phyloP scores from a whole-genome alignment of 345 rosid genomes.

The Reutealis trisperma region DNA sequence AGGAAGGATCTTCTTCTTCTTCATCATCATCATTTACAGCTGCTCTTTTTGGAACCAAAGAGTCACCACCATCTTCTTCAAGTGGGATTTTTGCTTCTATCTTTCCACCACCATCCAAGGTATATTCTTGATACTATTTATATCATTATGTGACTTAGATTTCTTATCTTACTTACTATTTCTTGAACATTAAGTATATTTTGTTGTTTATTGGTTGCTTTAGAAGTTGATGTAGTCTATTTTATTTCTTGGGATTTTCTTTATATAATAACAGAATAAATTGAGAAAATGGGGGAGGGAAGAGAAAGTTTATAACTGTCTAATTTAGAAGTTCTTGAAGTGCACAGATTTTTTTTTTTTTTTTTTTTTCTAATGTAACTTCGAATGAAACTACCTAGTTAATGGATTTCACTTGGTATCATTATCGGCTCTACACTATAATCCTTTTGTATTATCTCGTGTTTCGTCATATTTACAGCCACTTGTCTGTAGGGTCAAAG shows the following conservation, averaged over 20 bases:
- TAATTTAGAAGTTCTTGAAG: neutral
- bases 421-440: too few relatives aligned
- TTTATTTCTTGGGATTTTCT: neutral
- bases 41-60: constrained; percentile 70
- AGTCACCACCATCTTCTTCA: constrained; percentile 47
- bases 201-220: neutral
- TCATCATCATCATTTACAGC: constrained; percentile 55
- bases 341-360: neutral
- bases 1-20: constrained; percentile 39
- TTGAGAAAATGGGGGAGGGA: neutral
- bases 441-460: too few relatives aligned
- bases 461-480: too few relatives aligned
- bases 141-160: neutral
- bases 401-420: too few relatives aligned
- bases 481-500: too few relatives aligned
- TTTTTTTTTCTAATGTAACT: neutral
- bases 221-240: neutral
- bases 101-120: constrained; percentile 60
- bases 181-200: neutral
- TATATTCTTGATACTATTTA: constrained; percentile 12
- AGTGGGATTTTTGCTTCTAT: constrained; percentile 63
- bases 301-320: neutral
- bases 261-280: neutral
- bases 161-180: neutral
- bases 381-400: too few relatives aligned